A percentile compares a stretch with the other conserved stretches of the same genome.
phyloP scores from a whole-genome alignment of 2,329 filamentous ascomycete genomes.

The Fonsecaea monophora region DNA sequence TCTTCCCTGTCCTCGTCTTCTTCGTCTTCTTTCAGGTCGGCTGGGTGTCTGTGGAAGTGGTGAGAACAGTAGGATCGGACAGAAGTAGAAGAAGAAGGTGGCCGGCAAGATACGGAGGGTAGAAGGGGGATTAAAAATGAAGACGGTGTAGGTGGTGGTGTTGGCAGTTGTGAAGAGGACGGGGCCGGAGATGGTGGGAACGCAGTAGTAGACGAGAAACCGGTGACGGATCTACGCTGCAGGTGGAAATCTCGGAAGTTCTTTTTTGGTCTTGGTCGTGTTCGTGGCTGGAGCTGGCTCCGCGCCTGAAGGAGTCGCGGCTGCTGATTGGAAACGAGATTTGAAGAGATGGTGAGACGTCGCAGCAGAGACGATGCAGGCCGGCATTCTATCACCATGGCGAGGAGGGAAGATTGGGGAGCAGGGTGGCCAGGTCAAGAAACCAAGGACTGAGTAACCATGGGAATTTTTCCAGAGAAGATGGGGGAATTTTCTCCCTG shows the following conservation, averaged over 20 bases:
- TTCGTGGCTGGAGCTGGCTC: slow-evolving; percentile 2
- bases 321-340: slow-evolving; percentile 2
- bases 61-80: neutral
- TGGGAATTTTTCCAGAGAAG: neutral
- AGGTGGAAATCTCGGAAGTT: slow-evolving; percentile 10
- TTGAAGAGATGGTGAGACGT: slow-evolving; percentile 25
- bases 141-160: slow-evolving; percentile 11
- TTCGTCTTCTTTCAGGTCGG: slow-evolving; percentile 3
- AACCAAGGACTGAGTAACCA: neutral
- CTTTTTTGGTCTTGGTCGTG: neutral
- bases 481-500: slow-evolving; percentile 5
- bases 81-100: slow-evolving; percentile 13
- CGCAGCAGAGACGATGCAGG: slow-evolving; percentile 14
- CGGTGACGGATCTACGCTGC: slow-evolving; percentile 25
- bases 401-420: neutral
- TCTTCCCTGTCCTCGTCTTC: slow-evolving; percentile 6
- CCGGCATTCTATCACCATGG: slow-evolving; percentile 16
- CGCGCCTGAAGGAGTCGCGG: slow-evolving; percentile 7
- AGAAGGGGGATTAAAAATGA: slow-evolving; percentile 12
- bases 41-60: slow-evolving; percentile 8
- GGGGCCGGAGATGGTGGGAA: slow-evolving; percentile 10
- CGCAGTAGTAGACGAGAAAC: slow-evolving; percentile 17
- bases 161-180: neutral
- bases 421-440: slow-evolving; percentile 1
- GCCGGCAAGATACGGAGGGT: slow-evolving; percentile 13